phyloP scores from a whole-genome alignment of 73 alveolate genomes.

The Paramecium pentaurelia region DNA sequence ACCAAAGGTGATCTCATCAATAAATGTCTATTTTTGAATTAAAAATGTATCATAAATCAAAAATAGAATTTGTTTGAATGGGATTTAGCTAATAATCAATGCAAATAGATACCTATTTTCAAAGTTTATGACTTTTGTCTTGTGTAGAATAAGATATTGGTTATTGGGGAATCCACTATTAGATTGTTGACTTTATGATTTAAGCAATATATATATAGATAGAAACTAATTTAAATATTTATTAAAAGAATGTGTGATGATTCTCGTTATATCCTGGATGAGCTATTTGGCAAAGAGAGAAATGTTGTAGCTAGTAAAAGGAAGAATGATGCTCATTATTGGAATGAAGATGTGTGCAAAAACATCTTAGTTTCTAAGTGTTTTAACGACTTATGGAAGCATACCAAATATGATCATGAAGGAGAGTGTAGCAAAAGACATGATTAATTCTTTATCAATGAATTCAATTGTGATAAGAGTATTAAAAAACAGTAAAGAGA shows the following conservation, averaged over 20 bases:
- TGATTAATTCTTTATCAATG: constrained; percentile 24
- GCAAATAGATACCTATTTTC: not conserved
- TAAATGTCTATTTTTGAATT: not conserved
- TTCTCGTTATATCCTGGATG: constrained; percentile 11
- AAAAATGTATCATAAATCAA: not conserved
- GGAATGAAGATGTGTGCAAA: constrained; percentile 53
- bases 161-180: not conserved
- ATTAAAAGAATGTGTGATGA: constrained; percentile 36
- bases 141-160: not conserved
- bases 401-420: constrained; percentile 49
- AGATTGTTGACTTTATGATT: not conserved
- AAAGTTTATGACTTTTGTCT: not conserved
- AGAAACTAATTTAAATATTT: not conserved
- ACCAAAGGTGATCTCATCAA: not conserved
- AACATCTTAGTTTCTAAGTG: constrained; percentile 2
- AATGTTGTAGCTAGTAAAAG: not conserved
- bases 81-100: not conserved
- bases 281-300: constrained; percentile 49
- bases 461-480: not conserved
- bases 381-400: constrained; percentile 39
- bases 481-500: constrained; percentile 4
- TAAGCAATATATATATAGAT: not conserved
- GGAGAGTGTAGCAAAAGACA: constrained; percentile 43
- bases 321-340: constrained; percentile 49
- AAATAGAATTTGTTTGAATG: not conserved